phyloP scores from a whole-genome alignment of 2,329 filamentous ascomycete genomes.

The Trichoderma brevicompactum region DNA sequence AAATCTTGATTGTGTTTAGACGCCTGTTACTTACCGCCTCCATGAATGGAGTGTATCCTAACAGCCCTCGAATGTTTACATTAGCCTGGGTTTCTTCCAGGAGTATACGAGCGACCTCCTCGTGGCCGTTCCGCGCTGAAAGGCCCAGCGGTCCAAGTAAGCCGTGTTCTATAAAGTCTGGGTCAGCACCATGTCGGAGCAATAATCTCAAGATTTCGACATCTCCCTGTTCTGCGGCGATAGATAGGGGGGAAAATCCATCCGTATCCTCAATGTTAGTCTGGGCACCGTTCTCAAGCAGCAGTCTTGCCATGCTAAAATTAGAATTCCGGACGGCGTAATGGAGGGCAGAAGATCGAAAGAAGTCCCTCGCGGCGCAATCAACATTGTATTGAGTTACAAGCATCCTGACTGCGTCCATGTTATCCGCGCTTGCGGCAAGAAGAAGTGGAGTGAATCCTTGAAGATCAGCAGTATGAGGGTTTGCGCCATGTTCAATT shows the following conservation, averaged over 20 bases:
- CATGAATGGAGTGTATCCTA: conserved; percentile 2
- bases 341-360: neutral
- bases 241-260: conserved; percentile 29
- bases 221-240: conserved; percentile 24
- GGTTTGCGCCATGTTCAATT: neutral
- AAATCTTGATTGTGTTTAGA: neutral
- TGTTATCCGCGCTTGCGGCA: neutral
- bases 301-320: neutral
- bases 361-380: neutral
- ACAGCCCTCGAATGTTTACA: neutral
- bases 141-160: neutral
- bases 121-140: neutral
- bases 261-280: conserved; percentile 19
- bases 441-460: neutral
- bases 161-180: neutral
- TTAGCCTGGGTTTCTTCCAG: neutral
- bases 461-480: neutral
- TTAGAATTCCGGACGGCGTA: neutral
- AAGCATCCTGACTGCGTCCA: neutral
- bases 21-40: neutral
- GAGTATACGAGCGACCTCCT: neutral
- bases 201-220: conserved; percentile 9
- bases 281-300: conserved; percentile 27
- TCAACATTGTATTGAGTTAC: neutral
- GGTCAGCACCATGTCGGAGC: conserved; percentile 1